Conservation (phyloP, 1,139 yeast species). For the Trichomonascaceae sp. region DNA sequence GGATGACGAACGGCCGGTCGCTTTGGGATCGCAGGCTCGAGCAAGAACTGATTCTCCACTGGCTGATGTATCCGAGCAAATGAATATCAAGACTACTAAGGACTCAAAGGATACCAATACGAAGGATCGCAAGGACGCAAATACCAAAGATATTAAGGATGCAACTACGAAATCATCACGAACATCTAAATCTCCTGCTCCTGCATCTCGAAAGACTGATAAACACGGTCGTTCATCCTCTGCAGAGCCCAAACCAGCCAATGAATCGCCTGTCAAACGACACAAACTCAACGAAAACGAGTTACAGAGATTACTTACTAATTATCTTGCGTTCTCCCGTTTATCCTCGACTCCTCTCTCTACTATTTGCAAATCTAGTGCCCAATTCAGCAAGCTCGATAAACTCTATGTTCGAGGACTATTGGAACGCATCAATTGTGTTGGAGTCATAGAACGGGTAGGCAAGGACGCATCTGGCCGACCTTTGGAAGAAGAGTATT, state of each 20-base stretch:
- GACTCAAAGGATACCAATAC: background rate
- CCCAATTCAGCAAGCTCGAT: constrained; percentile 25
- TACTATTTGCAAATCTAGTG: constrained; percentile 50
- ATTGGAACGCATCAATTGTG: constrained; percentile 47
- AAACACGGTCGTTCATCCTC: background rate
- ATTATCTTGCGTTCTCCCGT: constrained; percentile 86
- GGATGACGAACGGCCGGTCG: constrained; percentile 26
- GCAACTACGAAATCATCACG: background rate
- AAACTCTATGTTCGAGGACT: constrained; percentile 33
- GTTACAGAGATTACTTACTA: constrained; percentile 59
- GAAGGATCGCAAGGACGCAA: background rate
- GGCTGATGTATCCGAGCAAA: background rate
- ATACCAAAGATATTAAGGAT: background rate
- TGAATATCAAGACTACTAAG: background rate
- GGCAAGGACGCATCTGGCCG: constrained; percentile 98
- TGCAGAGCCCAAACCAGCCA: background rate
- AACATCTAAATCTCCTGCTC: background rate
- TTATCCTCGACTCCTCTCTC: constrained; percentile 80
- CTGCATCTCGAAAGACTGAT: background rate
- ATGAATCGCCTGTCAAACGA: background rate
- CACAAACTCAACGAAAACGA: constrained; percentile 34
- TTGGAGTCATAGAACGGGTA: constrained; percentile 78
- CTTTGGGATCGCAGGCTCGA: background rate
- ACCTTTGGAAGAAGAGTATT: constrained; percentile 87
- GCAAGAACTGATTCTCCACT: background rate